phyloP scores from a whole-genome alignment of 2,329 filamentous ascomycete species.

The Botrytis hyacinthi region DNA sequence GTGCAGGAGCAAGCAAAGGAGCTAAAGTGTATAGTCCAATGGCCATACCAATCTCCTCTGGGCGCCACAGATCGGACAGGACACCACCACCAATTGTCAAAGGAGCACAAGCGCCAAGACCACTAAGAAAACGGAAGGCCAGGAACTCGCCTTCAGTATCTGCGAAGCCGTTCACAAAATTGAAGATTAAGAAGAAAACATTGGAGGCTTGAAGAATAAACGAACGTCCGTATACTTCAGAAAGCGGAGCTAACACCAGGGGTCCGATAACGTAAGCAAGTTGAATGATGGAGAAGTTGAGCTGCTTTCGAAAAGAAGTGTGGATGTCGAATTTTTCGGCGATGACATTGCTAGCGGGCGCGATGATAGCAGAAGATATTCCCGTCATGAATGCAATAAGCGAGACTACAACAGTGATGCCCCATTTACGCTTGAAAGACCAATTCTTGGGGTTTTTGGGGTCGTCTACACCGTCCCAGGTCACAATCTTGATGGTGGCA shows the following conservation, averaged over 20 bases:
- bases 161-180: slow-evolving; percentile 47
- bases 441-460: slow-evolving; percentile 30
- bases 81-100: slow-evolving; percentile 58
- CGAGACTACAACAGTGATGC: slow-evolving; percentile 24
- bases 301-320: neutral
- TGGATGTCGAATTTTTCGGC: neutral
- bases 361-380: slow-evolving; percentile 49
- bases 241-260: slow-evolving; percentile 57
- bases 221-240: slow-evolving; percentile 56
- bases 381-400: slow-evolving; percentile 38
- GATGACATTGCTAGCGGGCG: slow-evolving; percentile 51
- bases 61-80: slow-evolving; percentile 46
- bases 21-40: slow-evolving; percentile 35
- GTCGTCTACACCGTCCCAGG: slow-evolving; percentile 26
- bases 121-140: slow-evolving; percentile 60
- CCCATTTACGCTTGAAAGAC: slow-evolving; percentile 36
- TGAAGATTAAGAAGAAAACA: slow-evolving; percentile 47
- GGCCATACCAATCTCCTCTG: slow-evolving; percentile 46
- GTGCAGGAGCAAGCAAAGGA: slow-evolving; percentile 27
- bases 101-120: slow-evolving; percentile 54
- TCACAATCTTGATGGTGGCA: neutral
- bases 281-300: neutral
- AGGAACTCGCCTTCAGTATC: slow-evolving; percentile 49
- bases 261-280: slow-evolving; percentile 52
- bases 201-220: slow-evolving; percentile 16